phyloP scores from a whole-genome alignment of 176 grass and related monocot genomes.

The Ensete ventricosum region DNA sequence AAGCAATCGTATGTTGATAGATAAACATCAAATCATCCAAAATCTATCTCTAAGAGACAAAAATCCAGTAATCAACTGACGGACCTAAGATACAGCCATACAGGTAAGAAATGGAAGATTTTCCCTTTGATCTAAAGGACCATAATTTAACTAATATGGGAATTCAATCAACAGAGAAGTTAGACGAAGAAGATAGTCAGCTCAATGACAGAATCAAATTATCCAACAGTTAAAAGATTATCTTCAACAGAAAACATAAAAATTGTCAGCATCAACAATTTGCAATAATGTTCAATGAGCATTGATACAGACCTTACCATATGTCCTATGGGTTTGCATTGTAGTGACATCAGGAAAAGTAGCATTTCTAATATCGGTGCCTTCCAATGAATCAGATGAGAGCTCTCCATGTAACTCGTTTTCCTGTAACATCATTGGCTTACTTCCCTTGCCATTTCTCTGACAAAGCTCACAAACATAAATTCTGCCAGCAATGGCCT shows the following conservation, averaged over 20 bases:
- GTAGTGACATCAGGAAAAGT: conserved; percentile 16
- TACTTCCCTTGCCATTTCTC: conserved; percentile 41
- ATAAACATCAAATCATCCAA: background rate
- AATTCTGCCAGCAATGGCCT: conserved; percentile 32
- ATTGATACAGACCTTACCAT: conserved; percentile 96
- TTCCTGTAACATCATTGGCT: conserved; percentile 24
- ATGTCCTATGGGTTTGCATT: conserved; percentile 23
- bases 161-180: background rate
- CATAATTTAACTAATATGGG: background rate
- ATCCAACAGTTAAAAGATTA: background rate
- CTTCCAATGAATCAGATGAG: conserved; percentile 34
- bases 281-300: background rate
- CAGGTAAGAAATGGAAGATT: too few species aligned
- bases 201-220: too few species aligned
- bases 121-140: too few species aligned
- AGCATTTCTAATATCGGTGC: conserved; percentile 12
- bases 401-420: conserved; percentile 16
- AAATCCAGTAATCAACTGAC: too few species aligned
- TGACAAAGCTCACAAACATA: conserved; percentile 75
- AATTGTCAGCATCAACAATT: background rate
- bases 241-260: background rate
- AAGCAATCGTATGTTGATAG: too few species aligned
- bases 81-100: too few species aligned
- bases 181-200: background rate
- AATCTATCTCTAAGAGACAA: background rate